phyloP scores from a whole-genome alignment of 2,329 filamentous ascomycete species.

The Dothideomycetes sp. region DNA sequence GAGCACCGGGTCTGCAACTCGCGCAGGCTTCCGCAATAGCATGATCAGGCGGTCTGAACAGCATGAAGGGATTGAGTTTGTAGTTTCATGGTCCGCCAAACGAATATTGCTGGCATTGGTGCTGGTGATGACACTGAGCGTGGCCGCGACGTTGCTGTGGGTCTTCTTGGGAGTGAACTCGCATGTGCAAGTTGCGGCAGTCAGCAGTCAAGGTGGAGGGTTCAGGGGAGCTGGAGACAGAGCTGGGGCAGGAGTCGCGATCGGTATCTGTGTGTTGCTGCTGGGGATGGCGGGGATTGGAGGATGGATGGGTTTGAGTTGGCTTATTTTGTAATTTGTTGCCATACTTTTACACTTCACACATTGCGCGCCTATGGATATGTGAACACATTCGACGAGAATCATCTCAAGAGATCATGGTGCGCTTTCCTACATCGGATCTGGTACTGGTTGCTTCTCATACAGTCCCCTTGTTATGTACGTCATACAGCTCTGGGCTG shows the following conservation, averaged over 20 bases:
- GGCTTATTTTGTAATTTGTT: slow-evolving; percentile 21
- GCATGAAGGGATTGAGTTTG: slow-evolving; percentile 25
- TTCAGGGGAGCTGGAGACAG: slow-evolving; percentile 22
- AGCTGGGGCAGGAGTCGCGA: slow-evolving; percentile 20
- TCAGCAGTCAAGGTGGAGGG: slow-evolving; percentile 12
- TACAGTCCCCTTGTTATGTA: too few relatives aligned
- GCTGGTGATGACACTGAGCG: slow-evolving; percentile 17
- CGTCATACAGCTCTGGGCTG: too few relatives aligned
- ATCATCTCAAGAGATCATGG: too few relatives aligned
- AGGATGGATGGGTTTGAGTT: slow-evolving; percentile 27
- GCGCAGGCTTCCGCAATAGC: too few relatives aligned
- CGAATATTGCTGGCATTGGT: slow-evolving; percentile 19
- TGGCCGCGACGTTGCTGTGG: slow-evolving; percentile 24
- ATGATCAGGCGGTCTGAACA: slow-evolving; percentile 12
- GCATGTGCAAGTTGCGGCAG: slow-evolving; percentile 2
- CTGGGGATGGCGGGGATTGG: slow-evolving; percentile 21
- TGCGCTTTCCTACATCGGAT: too few relatives aligned
- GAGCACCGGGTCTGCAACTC: not conserved
- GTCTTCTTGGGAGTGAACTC: slow-evolving; percentile 22
- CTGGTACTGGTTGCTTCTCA: too few relatives aligned
- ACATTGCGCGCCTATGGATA: too few relatives aligned
- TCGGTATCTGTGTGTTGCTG: slow-evolving; percentile 24
- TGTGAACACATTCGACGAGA: too few relatives aligned
- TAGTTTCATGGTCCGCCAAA: slow-evolving; percentile 21
- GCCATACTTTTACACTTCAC: too few relatives aligned